Evolutionary conservation across 2,329 filamentous ascomycete species (phyloP), one percentile per base, ranked within the genome.

Genomic region (Curvularia spicifera): DNA sequence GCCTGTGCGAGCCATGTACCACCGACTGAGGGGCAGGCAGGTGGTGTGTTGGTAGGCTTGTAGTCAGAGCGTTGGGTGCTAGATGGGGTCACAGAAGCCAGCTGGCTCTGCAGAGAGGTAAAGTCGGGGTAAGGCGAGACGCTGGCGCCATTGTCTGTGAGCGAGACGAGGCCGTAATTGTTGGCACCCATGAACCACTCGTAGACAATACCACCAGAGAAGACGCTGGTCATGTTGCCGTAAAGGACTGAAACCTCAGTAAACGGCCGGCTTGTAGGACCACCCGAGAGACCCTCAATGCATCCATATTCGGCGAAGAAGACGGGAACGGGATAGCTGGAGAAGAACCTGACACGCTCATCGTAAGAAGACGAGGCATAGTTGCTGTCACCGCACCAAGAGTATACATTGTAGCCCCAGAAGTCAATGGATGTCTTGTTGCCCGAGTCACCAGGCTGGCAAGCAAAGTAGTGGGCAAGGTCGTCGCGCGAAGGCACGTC

Each of bases 351-450:
- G 64, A 93, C 92, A 77, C 94, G 90, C 60, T 87, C 84, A 65
- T 88, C 83, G 80, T 95, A 99, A 42, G 91, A 91, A 0, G 95
- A 97, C 51, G 82, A 73, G 31, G 82, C 71, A 80, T 90, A 95
- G 73, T 82, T 86, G 76, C 91, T 96, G 69, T 93, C 78, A 66
- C 94, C 95, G 77, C 95, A 99, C 95, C 95, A 99, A 44, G 93
- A 96, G 85, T 98, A 99, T 80, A 98, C 96, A 83, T 99, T 99
- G 89, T 98, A 98, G 57, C 95, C 95, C 91, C 93, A 98, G 84
- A 95, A 97, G 79, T 99, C 95, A 66, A 98, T 96, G 59, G 89
- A 78, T 70, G 80, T 80, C 7, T 82, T 80, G 52, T 75, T 76
- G 10, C 72, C 72, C 1, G 57, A 28, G 43, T 71, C 65, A 13